These are phyloP conservation scores for Corrigiola litoralis DNA, from an alignment of 179 eudicot species.

Conservation along the genomic window DNA sequence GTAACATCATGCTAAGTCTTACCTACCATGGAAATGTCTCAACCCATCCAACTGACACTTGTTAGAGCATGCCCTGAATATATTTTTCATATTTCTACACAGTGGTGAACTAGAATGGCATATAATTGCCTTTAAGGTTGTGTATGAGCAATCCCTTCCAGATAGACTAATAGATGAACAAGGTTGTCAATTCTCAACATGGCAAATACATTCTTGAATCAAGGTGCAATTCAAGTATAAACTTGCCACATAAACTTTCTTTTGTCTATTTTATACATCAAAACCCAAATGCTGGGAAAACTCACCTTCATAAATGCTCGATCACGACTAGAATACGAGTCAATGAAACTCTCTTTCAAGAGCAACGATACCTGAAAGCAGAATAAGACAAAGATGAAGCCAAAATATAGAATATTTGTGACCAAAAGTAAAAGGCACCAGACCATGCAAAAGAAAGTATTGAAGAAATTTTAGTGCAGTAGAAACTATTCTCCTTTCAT, in stretches of 20 bases:
- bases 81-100: no score
- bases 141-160: not conserved
- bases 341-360: conserved; percentile 90
- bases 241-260: not conserved
- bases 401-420: not conserved
- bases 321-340: conserved; percentile 73
- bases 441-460: no score
- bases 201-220: not conserved
- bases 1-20: no score
- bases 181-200: not conserved
- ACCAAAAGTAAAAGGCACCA: not conserved
- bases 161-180: not conserved
- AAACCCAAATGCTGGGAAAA: conserved; percentile 4
- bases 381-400: not conserved
- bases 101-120: not conserved
- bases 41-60: not conserved
- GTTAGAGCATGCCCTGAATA: no score
- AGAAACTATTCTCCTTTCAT: no score
- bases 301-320: conserved; percentile 91
- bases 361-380: conserved; percentile 78
- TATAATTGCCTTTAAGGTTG: not conserved
- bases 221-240: not conserved
- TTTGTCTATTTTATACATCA: no score
- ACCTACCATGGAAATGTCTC: no score
- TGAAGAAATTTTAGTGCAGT: no score